Percentiles rank a stretch among this genome's conserved stretches.
phyloP scores from a whole-genome alignment of 768 basidiomycete genomes.

The Macrocybe gigantea region DNA sequence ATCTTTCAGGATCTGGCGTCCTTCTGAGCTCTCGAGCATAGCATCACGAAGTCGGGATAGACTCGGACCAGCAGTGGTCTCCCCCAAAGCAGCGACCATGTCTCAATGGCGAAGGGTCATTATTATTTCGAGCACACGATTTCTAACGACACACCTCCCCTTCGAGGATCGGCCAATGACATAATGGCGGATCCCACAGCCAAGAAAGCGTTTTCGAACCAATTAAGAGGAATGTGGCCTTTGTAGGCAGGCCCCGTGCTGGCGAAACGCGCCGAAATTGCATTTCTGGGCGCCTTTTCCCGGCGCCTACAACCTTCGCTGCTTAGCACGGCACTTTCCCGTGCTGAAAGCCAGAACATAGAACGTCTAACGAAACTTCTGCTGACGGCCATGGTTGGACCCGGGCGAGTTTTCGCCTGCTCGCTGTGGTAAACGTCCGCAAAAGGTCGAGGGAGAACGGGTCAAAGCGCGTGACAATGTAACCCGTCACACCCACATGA shows the following conservation, averaged over 20 bases:
- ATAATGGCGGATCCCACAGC: conserved; percentile 82
- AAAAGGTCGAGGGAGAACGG: no score
- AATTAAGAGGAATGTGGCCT: conserved; percentile 76
- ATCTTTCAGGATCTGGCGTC: conserved; percentile 76
- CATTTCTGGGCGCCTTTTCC: no score
- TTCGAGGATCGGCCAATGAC: conserved; percentile 72
- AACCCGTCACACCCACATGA: no score
- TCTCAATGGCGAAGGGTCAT: conserved; percentile 39
- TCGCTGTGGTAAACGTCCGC: no score
- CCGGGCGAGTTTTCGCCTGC: no score
- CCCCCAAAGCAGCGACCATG: conserved; percentile 92
- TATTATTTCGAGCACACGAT: background rate
- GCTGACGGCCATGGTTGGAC: no score
- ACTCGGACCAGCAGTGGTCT: conserved; percentile 81
- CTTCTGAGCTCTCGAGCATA: conserved; percentile 79
- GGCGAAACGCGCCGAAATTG: conserved; percentile 8
- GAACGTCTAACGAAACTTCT: no score
- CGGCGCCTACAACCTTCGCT: no score
- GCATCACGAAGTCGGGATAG: conserved; percentile 69
- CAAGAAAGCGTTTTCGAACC: conserved; percentile 80
- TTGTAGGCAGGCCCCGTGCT: conserved; percentile 52
- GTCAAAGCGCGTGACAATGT: no score
- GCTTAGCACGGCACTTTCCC: no score
- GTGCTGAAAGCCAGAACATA: no score
- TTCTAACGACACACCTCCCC: conserved; percentile 66